Evolutionary conservation across 805 yeast genomes (phyloP), one percentile per base, ranked within the genome.

Genomic region (Candida bentonensis): DNA sequence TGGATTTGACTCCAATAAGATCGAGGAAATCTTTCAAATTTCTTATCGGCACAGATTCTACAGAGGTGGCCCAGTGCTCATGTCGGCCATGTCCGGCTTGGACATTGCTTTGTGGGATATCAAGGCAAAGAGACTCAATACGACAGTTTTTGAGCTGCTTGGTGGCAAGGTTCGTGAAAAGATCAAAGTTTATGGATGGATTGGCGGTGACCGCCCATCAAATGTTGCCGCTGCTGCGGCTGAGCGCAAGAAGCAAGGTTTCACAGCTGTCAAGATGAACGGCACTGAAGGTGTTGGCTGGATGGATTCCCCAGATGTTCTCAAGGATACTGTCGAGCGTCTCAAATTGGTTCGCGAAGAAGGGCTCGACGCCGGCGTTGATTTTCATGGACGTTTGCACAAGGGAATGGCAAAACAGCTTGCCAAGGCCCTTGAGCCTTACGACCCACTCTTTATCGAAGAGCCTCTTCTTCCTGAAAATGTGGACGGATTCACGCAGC

Each of bases 31-130:
- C 44, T 56, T 54, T 43, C 55, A 49, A 45, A 39, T 23, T 15
- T 60, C 60, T 15, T 58, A 55, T 47, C 51, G 62, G 7, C 59
- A 56, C 30, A 47, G 62, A 22, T 58, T 58, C 47, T 58, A 58
- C 49, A 51, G 62, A 15, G 62, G 62, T 4, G 62, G 62, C 15
- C 51, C 49, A n/a, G 62, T 58, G 25, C 46, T 58, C 41, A 55
- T 54, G 57, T 58, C 62, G 20, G 62, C 62, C 15, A 44, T 58
- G 2, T 44, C 62, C 22, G 62, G 62, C 5, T 52, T 58, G 23
- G 62, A 58, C 46, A 58, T 58, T 41, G 62, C 62, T 3, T 49
- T 58, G 36, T 58, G 62, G 62, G 62, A 58, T 43, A 49, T 58
- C 44, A 58, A 58, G 47, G 62, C 62, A 23, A 53, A 51, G 46